A percentile compares a stretch with the other conserved stretches of the same genome.
phyloP scores from a whole-genome alignment of 1,139 yeast genomes.

The Candida freyschussii region DNA sequence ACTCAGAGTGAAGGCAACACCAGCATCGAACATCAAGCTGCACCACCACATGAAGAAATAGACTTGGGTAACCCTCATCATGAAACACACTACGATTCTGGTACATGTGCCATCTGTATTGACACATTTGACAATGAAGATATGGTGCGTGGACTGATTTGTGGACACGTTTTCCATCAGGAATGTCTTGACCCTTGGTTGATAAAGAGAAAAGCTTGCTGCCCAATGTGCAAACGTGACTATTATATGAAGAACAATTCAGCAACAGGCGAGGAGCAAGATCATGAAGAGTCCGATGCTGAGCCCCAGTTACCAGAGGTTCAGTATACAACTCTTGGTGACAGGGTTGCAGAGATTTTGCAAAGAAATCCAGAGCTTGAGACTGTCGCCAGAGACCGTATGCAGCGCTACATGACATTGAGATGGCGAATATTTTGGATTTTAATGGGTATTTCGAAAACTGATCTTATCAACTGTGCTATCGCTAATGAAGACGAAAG shows the following conservation, averaged over 20 bases:
- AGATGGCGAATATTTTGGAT: slow-evolving; percentile 45
- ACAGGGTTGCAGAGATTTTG: slow-evolving; percentile 25
- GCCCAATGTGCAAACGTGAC: slow-evolving; percentile 82
- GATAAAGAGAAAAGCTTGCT: slow-evolving; percentile 68
- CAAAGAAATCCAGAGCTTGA: slow-evolving; percentile 35
- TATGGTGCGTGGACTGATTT: slow-evolving; percentile 63
- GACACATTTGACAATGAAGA: slow-evolving; percentile 62
- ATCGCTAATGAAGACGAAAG: slow-evolving; percentile 39
- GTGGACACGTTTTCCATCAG: slow-evolving; percentile 83
- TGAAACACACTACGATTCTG: slow-evolving; percentile 57
- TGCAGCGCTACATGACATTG: slow-evolving; percentile 35
- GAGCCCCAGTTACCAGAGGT: slow-evolving; percentile 21
- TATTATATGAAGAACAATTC: slow-evolving; percentile 41
- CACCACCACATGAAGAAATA: no score
- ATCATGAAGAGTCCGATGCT: slow-evolving; percentile 10
- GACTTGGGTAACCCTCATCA: slow-evolving; percentile 24
- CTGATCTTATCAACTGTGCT: slow-evolving; percentile 48
- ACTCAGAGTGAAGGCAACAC: no score
- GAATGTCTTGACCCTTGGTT: slow-evolving; percentile 84
- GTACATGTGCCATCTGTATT: slow-evolving; percentile 78
- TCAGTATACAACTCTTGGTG: slow-evolving; percentile 22
- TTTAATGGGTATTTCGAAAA: slow-evolving; percentile 47
- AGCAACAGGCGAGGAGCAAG: slow-evolving; percentile 23
- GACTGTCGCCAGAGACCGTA: slow-evolving; percentile 36
- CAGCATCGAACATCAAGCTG: no score